Base-by-base conservation (phyloP, 805 yeast species). In the Myxozyma vanderwaltii region DNA sequence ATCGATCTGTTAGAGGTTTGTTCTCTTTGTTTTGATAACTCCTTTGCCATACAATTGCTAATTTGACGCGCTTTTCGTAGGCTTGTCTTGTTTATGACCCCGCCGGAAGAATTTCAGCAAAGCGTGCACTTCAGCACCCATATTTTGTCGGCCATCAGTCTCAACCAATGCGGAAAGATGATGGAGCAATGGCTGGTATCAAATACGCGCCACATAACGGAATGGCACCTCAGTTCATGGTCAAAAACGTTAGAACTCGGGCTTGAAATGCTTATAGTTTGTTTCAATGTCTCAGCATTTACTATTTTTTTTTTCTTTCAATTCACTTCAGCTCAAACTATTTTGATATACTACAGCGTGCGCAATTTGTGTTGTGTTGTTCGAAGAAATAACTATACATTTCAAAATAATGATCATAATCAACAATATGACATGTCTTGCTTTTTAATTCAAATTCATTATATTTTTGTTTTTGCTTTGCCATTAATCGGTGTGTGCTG, bases 41-140 rank as follows among this genome's bases (percentile, higher is more conserved):
- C n/a, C 33, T n/a, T 10, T 19, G 33, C 15, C 33, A 13, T 13
- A 19, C 38, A n/a, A 21, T 7, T 39, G 2, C 17, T 17, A 10
- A 3, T 12, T 40, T 23, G 19, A 33, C 31, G 12, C 26, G 26
- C 2, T 2, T 33, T 4, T 23, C 19, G 19, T 38, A 65, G 68
- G 85, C 84, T 63, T 79, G 94, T 75, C 79, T 94, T 63, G 85
- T 87, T 4, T 94, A 89, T 74, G 99, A 94, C 74, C 99, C 99
- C 21, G 91, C 96, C 52, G 83, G 86, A 63, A 81, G 99, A 73
- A 88, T 94, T 68, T 86, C 96, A 69, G 99, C 99, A 55, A 91
- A 91, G 76, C 81, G 97, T 64, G 97, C 98, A 1, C 80, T 91
- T 61, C 71, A 81, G 65, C 98, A 92, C 75, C 95, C 96, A 10